Percentiles rank a stretch among this genome's conserved stretches.
These are phyloP conservation scores for Lecanosticta acicola DNA, from an alignment of 2,329 filamentous ascomycete species.

Conservation along the genomic window DNA sequence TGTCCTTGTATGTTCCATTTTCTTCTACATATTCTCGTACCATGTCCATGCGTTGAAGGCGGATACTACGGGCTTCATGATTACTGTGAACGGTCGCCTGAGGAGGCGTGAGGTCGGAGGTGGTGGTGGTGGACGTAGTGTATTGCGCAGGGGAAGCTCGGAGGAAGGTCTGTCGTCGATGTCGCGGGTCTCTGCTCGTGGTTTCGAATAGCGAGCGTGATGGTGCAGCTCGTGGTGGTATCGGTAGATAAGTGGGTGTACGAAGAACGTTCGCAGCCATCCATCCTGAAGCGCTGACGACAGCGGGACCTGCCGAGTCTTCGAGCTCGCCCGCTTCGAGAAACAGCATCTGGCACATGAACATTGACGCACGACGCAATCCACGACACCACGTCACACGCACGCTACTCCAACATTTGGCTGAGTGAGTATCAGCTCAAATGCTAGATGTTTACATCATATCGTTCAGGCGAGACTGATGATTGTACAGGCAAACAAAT, in stretches of 20 bases:
- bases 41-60: conserved; percentile 93
- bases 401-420: no score
- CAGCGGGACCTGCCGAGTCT: no score
- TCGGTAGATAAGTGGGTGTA: background rate
- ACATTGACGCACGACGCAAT: background rate
- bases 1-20: background rate
- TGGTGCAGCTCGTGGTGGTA: background rate
- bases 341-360: background rate
- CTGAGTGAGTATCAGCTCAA: no score
- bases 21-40: conserved; percentile 45
- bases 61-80: conserved; percentile 91
- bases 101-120: conserved; percentile 1
- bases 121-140: background rate
- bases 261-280: background rate
- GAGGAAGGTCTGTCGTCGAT: background rate
- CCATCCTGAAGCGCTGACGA: background rate
- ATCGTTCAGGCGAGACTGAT: background rate
- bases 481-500: background rate
- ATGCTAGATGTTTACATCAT: no score
- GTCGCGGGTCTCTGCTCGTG: background rate
- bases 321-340: background rate
- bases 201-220: background rate
- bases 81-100: conserved; percentile 34
- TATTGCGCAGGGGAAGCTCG: background rate
- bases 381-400: background rate